Percentiles rank a stretch among this genome's conserved stretches.
These are phyloP conservation scores for Epichloe glyceriae DNA, from an alignment of 2,329 filamentous ascomycete genomes.

Conservation along the genomic window DNA sequence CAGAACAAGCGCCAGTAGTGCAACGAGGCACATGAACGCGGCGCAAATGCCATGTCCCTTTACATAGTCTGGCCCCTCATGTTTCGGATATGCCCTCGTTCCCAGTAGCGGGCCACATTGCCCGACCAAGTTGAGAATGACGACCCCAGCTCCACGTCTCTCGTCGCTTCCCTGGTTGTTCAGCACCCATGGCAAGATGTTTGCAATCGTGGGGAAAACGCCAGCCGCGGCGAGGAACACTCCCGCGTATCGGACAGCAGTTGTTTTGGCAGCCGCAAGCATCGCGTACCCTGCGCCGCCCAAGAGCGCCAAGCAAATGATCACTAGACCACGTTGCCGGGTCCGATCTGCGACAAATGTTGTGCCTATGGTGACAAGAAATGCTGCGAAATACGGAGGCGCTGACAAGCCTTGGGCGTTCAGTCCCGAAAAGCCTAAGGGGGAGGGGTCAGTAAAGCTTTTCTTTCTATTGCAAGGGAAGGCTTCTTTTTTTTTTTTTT, in stretches of 20 bases:
- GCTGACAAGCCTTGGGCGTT: constrained; percentile 11
- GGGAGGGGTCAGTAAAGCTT: not conserved
- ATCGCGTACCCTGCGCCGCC: constrained; percentile 5
- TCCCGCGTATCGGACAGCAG: constrained; percentile 2
- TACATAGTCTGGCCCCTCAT: constrained; percentile 3
- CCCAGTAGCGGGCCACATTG: constrained; percentile 7
- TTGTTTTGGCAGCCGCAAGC: constrained; percentile 2
- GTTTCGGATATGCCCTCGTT: constrained; percentile 4
- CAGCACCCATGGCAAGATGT: constrained; percentile 6
- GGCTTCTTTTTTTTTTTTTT: not conserved
- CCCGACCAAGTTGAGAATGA: constrained; percentile 5
- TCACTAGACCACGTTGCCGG: constrained; percentile 6
- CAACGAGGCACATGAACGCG: constrained; percentile 7
- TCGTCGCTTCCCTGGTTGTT: constrained; percentile 7
- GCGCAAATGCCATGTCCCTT: constrained; percentile 5
- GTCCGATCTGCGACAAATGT: constrained; percentile 8
- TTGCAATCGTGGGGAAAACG: constrained; percentile 6
- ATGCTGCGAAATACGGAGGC: constrained; percentile 8
- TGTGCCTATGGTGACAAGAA: constrained; percentile 9
- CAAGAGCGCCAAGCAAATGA: constrained; percentile 5
- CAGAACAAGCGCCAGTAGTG: constrained; percentile 6
- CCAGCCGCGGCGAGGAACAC: constrained; percentile 4
- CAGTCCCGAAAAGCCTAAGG: constrained; percentile 9
- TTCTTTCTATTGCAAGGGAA: no score
- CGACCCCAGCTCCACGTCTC: constrained; percentile 5